Base-by-base conservation (phyloP, 257 asterid genomes). In the Solanum peruvianum region DNA sequence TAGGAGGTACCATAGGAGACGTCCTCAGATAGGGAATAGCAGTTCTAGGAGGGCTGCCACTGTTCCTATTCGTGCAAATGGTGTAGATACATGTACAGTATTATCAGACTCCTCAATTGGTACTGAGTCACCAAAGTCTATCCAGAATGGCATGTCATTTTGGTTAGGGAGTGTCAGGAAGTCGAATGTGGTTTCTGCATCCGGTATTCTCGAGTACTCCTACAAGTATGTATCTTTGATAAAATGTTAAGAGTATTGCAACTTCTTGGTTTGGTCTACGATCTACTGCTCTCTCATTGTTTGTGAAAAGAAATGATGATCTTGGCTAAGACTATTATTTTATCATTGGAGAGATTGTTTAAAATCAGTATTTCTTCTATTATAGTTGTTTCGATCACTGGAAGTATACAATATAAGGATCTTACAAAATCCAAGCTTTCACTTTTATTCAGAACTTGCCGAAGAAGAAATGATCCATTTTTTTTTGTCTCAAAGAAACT, bases 61-160 rank as follows among this genome's bases (percentile, higher is more conserved):
- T 2, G 87, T 94, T 60, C 98, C 98, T 18, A 96, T 95, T 83
- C 96, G 94, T 69, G 89, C 89, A 87, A 95, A 96, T 88, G 98
- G 94, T 47, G 93, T 88, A 72, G 97, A 96, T 92, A 84, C 97
- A 82, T 92, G 94, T 88, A 85, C 95, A 4, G 87, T 89, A 16
- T 76, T 95, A 87, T 95, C 99, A 4, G 98, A 96, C 88, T 95
- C 99, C 9, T 95, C 98, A 1, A 33, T 94, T 29, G 98, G 98
- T 89, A 92, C 97, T 0, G 98, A 96, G 87, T 94, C 99, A 4
- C 94, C 98, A 0, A 91, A 86, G 91, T 91, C 98, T 18, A 84
- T 87, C 66, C 95, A 88, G 70, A 91, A 87, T 87, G 89, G 91
- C 67, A 87, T 84, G 91, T 89, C 94, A 3, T 77, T 88, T 88